Conservation (phyloP, 1,284 basidiomycete genomes). For the Inonotus obliquus region DNA sequence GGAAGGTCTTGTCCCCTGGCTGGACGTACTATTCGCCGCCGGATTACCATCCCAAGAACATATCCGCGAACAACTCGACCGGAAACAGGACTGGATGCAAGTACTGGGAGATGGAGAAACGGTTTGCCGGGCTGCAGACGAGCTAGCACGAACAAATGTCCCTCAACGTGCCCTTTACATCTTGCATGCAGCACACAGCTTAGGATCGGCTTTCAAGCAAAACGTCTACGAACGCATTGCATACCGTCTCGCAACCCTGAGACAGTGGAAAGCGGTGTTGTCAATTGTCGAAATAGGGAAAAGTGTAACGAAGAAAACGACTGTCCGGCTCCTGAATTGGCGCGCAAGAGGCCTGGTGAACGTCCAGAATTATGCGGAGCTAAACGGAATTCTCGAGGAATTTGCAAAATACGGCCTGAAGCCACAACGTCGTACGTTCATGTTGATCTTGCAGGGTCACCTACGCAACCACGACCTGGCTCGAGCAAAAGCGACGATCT, state of each 20-base stretch:
- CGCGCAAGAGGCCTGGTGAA: slow-evolving; percentile 54
- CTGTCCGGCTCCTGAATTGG: slow-evolving; percentile 63
- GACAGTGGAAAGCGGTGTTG: slow-evolving; percentile 49
- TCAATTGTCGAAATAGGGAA: slow-evolving; percentile 42
- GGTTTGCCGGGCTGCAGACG: slow-evolving; percentile 39
- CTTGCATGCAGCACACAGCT: slow-evolving; percentile 41
- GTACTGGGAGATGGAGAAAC: slow-evolving; percentile 36
- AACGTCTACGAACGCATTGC: slow-evolving; percentile 56
- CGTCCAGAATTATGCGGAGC: slow-evolving; percentile 39
- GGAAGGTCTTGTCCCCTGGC: slow-evolving; percentile 3
- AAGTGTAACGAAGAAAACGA: slow-evolving; percentile 42
- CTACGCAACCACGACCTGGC: slow-evolving; percentile 62
- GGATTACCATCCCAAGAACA: background rate
- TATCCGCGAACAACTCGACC: background rate
- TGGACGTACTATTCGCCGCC: slow-evolving; percentile 8
- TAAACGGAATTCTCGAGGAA: slow-evolving; percentile 43
- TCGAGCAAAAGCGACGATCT: slow-evolving; percentile 47
- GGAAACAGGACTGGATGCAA: slow-evolving; percentile 20
- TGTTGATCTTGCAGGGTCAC: slow-evolving; percentile 58
- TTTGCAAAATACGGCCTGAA: slow-evolving; percentile 42
- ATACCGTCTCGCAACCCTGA: slow-evolving; percentile 39
- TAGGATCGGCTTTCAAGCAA: slow-evolving; percentile 46
- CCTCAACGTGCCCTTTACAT: slow-evolving; percentile 39
- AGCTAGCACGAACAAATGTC: slow-evolving; percentile 37
- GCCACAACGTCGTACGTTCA: slow-evolving; percentile 58